Conservation (phyloP, 768 basidiomycete genomes). For the Filobasidium floriforme region DNA sequence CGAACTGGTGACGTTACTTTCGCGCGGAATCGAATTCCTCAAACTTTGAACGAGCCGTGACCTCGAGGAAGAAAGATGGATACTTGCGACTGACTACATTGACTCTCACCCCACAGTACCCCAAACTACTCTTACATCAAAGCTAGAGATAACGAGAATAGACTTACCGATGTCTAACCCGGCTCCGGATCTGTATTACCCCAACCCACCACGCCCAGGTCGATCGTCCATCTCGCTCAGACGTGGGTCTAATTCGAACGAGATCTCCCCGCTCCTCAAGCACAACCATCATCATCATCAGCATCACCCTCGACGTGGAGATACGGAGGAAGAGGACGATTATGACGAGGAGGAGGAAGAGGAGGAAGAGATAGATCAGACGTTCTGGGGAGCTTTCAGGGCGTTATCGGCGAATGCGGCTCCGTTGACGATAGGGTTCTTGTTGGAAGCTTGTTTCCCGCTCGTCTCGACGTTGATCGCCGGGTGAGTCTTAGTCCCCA, state of each 20-base stretch:
- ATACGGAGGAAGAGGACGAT: no score
- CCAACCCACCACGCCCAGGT: background rate
- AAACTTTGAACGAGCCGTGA: no score
- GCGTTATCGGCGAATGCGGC: background rate
- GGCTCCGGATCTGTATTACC: background rate
- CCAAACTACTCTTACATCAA: no score
- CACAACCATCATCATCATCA: background rate
- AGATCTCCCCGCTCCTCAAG: background rate
- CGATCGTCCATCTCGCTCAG: constrained; percentile 5
- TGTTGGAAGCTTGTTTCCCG: constrained; percentile 8
- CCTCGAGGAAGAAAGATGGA: no score
- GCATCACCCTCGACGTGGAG: no score
- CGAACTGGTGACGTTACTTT: no score
- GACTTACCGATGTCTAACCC: background rate
- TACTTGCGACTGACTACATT: no score
- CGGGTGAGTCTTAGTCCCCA: background rate
- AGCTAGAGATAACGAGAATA: background rate
- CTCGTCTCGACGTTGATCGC: constrained; percentile 6
- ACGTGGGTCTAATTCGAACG: no score
- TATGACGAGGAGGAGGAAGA: background rate
- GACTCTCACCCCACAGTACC: no score
- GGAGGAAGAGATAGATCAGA: constrained; percentile 4
- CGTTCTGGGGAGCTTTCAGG: constrained; percentile 1
- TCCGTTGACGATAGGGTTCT: constrained; percentile 7
- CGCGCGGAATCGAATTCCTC: no score